Conservation (phyloP, 805 yeast genomes). For the Wickerhamiella dianesei region DNA sequence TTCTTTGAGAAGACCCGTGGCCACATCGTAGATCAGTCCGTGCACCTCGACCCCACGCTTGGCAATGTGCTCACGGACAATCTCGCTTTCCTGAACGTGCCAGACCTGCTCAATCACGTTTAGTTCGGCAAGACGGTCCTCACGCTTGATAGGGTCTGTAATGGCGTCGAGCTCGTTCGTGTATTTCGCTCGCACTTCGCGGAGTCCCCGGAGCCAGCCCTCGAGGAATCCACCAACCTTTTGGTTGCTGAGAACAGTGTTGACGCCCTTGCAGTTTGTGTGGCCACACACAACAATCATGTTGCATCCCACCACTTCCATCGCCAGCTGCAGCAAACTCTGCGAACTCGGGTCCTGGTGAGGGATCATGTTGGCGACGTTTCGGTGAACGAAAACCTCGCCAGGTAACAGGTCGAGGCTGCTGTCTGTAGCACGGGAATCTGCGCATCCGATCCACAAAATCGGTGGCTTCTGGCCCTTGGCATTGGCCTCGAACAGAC, state of each 20-base stretch:
- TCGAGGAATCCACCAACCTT: constrained; percentile 56
- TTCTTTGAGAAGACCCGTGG: constrained; percentile 47
- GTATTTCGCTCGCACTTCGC: constrained; percentile 54
- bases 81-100: constrained; percentile 46
- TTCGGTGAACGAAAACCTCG: constrained; percentile 77
- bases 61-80: constrained; percentile 51
- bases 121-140: constrained; percentile 55
- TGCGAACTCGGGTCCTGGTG: constrained; percentile 55
- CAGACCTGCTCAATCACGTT: constrained; percentile 64
- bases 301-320: constrained; percentile 66
- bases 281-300: constrained; percentile 86
- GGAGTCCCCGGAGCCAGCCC: constrained; percentile 54
- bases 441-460: constrained; percentile 88
- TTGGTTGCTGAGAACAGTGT: constrained; percentile 58
- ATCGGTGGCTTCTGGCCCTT: constrained; percentile 88
- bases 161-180: constrained; percentile 36
- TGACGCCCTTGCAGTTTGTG: constrained; percentile 87
- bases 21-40: constrained; percentile 77
- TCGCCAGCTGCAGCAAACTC: constrained; percentile 77
- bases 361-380: constrained; percentile 68
- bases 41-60: constrained; percentile 57
- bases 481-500: constrained; percentile 49
- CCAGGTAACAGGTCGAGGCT: constrained; percentile 76
- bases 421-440: constrained; percentile 75
- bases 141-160: constrained; percentile 38